Evolutionary conservation across 179 eudicot species (phyloP).

Genomic region (Vitellaria paradoxa): DNA sequence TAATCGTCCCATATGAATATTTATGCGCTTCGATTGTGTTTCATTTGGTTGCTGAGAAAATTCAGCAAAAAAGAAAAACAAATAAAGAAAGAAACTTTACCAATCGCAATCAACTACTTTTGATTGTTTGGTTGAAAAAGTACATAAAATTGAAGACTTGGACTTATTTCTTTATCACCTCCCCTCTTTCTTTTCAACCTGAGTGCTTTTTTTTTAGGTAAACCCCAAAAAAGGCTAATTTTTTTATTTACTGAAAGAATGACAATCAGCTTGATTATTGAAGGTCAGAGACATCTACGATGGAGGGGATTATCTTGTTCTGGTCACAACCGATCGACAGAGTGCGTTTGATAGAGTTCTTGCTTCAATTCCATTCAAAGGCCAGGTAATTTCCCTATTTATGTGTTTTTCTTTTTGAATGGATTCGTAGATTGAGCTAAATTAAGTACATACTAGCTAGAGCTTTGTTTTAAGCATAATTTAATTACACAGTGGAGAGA

Average conservation of each 20-base stretch:
- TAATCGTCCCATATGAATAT: neutral
- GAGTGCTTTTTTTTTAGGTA: neutral
- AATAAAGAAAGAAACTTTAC: neutral
- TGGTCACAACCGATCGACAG: slow-evolving; percentile 93
- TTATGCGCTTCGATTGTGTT: neutral
- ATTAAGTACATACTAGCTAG: neutral
- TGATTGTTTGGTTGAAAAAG: neutral
- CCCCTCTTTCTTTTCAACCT: neutral
- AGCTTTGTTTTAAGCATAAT: neutral
- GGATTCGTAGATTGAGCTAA: neutral
- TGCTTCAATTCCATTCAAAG: slow-evolving; percentile 94
- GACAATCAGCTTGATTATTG: slow-evolving; percentile 19
- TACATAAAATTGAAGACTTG: neutral
- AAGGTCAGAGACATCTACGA: slow-evolving; percentile 95
- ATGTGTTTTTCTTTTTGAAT: neutral
- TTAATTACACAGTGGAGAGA: neutral
- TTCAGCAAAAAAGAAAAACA: neutral
- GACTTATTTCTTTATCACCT: neutral
- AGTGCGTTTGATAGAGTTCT: slow-evolving; percentile 92
- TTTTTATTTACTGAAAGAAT: slow-evolving; percentile 3
- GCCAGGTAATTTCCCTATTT: slow-evolving; percentile 54
- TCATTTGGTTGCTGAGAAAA: neutral
- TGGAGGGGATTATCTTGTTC: slow-evolving; percentile 75
- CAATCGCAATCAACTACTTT: neutral
- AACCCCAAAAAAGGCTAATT: neutral